Evolutionary conservation across 1,284 basidiomycete species (phyloP).

Genomic region (Tilletia walkeri): DNA sequence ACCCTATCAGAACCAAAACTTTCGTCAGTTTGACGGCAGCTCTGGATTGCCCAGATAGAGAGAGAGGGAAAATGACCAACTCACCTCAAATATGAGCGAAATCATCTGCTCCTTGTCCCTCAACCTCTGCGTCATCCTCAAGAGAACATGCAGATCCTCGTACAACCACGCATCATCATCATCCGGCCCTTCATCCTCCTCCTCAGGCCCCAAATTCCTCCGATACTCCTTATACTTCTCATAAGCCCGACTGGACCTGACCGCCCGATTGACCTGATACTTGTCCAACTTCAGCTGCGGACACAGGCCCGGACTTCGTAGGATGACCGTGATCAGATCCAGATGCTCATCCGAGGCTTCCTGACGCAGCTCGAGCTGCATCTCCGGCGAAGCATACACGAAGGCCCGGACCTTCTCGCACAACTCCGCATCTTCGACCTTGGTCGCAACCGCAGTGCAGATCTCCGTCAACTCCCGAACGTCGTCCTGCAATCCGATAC

Average conservation of each 20-base stretch:
- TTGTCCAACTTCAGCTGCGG: constrained; percentile 58
- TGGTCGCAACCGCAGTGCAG: constrained; percentile 78
- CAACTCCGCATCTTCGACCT: constrained; percentile 80
- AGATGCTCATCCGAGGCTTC: constrained; percentile 66
- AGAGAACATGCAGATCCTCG: constrained; percentile 52
- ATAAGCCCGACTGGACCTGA: constrained; percentile 47
- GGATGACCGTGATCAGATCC: constrained; percentile 76
- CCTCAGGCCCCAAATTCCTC: constrained; percentile 35
- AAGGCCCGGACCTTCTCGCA: constrained; percentile 85
- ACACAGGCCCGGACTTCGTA: constrained; percentile 72
- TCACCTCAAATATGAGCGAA: constrained; percentile 81
- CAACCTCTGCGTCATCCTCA: constrained; percentile 60
- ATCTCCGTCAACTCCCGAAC: constrained; percentile 78
- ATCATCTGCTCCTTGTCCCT: constrained; percentile 90
- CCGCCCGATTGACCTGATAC: constrained; percentile 46
- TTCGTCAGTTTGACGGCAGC: not conserved
- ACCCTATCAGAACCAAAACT: constrained; percentile 63
- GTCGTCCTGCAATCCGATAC: constrained; percentile 83
- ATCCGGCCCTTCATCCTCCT: constrained; percentile 64
- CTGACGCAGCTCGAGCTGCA: constrained; percentile 65
- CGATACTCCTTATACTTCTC: constrained; percentile 49
- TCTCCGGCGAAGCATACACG: constrained; percentile 79
- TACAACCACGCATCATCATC: constrained; percentile 54
- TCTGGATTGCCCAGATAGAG: not conserved
- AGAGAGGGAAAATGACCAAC: constrained; percentile 57